Evolutionary conservation across 495 filamentous ascomycete species (phyloP), one percentile per base, ranked within the genome.

Genomic region (Platismatia glauca): DNA sequence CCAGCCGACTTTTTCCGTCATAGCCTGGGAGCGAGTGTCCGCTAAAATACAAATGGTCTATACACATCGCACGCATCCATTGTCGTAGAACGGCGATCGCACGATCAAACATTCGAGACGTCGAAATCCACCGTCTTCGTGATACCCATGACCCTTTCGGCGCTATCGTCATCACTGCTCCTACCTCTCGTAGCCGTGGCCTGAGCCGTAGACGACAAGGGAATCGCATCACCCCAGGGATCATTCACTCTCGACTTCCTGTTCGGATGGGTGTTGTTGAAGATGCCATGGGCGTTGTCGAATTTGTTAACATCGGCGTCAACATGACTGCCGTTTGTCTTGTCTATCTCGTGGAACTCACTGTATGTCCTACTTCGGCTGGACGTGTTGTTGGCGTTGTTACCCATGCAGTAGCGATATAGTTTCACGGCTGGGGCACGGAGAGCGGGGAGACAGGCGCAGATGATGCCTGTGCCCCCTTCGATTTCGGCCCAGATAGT

Each of bases 401-500:
- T 16, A 13, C 55, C 55, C 12, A 22, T 22, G 55, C 33, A n/a
- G 55, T 27, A 18, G n/a, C 55, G 55, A 24, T 57, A 57, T 1
- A 39, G 20, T 4, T 8, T 1, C 1, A 57, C 18, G 55, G 37
- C 33, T 1, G 55, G 55, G 37, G 55, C 55, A 3, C 55, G 55
- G 33, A 57, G 55, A 20, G 53, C 53, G n/a, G 53, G 53, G 29
- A 56, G 53, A 7, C 53, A 56, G 53, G 53, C 53, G 35, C 53
- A 57, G 55, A 57, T 57, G 18, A 57, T 57, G 37, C 55, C 55
- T 7, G 37, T 39, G 33, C 55, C 55, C 12, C 55, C 55, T 57
- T 57, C 55, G 33, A 57, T 57, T 57, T 57, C 55, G 33, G 55
- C 55, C 55, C 55, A 57, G 55, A 39, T 57, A 20, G 37, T 39